A percentile compares a stretch with the other conserved stretches of the same genome.
These are phyloP conservation scores for Yarrowia osloensis DNA, from an alignment of 805 yeast species.

Conservation along the genomic window DNA sequence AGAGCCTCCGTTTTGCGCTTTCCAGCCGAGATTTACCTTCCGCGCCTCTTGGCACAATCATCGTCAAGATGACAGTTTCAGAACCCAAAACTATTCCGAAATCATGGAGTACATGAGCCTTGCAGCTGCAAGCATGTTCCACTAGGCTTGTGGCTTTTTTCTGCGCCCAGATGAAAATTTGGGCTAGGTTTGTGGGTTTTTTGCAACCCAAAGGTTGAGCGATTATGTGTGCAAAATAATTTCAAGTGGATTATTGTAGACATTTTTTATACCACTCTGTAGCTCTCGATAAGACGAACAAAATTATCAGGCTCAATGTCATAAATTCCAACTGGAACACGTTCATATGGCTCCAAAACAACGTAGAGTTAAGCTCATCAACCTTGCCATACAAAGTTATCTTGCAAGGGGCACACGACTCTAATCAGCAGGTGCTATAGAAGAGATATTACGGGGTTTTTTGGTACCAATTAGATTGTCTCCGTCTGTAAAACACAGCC, in stretches of 20 bases:
- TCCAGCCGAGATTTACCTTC: background rate
- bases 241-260: too few relatives aligned
- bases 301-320: background rate
- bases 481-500: background rate
- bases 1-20: background rate
- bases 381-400: conserved; percentile 6
- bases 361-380: background rate
- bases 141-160: conserved; percentile 4
- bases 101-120: conserved; percentile 5
- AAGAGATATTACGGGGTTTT: background rate
- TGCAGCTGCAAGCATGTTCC: background rate
- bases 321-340: background rate
- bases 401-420: conserved; percentile 4
- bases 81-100: conserved; percentile 14
- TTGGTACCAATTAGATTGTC: background rate
- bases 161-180: background rate
- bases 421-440: background rate
- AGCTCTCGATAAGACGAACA: background rate
- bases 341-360: background rate
- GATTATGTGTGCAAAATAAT: too few relatives aligned
- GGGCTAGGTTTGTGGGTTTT: conserved; percentile 6
- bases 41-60: background rate
- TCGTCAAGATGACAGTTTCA: background rate
- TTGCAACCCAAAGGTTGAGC: background rate
- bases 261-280: background rate